phyloP scores from a whole-genome alignment of 768 basidiomycete genomes.

The Fistulinella prunicolor region DNA sequence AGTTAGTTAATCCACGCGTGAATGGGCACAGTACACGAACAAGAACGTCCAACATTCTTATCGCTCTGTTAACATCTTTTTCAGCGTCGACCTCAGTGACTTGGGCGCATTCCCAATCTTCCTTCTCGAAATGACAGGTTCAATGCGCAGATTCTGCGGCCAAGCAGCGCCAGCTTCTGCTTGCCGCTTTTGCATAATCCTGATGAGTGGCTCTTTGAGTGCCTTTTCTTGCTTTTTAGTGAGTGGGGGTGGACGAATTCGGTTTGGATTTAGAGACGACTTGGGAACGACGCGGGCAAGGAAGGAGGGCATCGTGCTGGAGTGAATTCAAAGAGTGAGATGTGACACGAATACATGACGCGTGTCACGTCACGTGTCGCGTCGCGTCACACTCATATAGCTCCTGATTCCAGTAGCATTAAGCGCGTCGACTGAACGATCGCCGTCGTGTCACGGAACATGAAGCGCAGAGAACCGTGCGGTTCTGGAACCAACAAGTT shows the following conservation, averaged over 20 bases:
- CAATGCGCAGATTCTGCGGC: conserved; percentile 51
- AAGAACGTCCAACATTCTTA: conserved; percentile 3
- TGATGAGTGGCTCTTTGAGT: conserved; percentile 37
- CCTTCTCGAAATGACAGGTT: conserved; percentile 40
- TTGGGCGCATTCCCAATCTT: conserved; percentile 39
- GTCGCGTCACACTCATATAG: conserved; percentile 15
- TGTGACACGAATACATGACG: no score
- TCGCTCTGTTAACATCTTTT: conserved; percentile 37
- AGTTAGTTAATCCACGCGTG: background rate
- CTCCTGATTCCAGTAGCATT: no score
- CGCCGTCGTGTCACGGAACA: no score
- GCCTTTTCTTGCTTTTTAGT: conserved; percentile 29
- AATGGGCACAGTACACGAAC: background rate
- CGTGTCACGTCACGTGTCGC: conserved; percentile 22
- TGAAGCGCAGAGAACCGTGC: conserved; percentile 17
- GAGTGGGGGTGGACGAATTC: conserved; percentile 31
- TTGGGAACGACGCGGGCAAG: conserved; percentile 39
- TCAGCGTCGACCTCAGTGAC: conserved; percentile 38
- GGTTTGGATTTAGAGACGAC: conserved; percentile 21
- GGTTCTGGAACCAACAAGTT: no score
- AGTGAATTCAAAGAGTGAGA: no score
- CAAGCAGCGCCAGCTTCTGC: conserved; percentile 37
- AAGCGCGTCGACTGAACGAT: no score
- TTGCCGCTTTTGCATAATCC: conserved; percentile 41
- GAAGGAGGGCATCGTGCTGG: conserved; percentile 14